Evolutionary conservation across 1,284 basidiomycete species (phyloP), one percentile per base, ranked within the genome.

Genomic region (Ustilago hordei): DNA sequence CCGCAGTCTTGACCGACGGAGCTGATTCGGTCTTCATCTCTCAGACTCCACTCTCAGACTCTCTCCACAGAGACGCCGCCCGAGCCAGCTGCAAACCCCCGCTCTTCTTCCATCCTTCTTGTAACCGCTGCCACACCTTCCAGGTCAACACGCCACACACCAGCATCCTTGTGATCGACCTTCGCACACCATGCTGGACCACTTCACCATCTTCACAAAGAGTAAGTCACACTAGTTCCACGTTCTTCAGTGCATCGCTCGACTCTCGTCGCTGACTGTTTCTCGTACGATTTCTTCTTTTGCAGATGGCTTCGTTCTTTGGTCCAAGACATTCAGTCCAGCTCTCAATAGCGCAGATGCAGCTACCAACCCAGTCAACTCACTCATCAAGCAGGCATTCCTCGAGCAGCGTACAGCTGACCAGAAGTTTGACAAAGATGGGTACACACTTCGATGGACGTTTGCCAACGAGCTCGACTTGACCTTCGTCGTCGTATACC

Each of bases 401-500:
- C 64, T 86, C 34, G 83, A 85, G 48, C 78, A 84, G 55, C 78
- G 81, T 54, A 80, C 81, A 2, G 78, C 81, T 7, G 74, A 78
- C 35, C 70, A 75, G 7, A 76, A 78, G 48, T 78, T 78, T 47
- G 84, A 86, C 64, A 65, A 80, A 56, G 84, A 83, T 39, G 77
- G 75, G 28, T 85, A 81, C 69, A 83, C 84, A 7, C 62, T 83
- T 2, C 74, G 81, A 7, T 86, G 83, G 82, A 67, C 78, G 9
- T 78, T 83, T 48, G 79, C 81, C 3, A 85, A 84, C 78, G 80
- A 83, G 60, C 77, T 80, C n/a, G 82, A 83, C 13, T 71, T 84
- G 35, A 75, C 75, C 41, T 85, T 85, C 63, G 76, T 85, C 41
- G 84, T 82, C 60, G 94, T 95, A 57, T 98, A 98, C 88, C 96